Evolutionary conservation across 192 early-diverging fungal genomes (phyloP).

Genomic region (Spizellomyces sp.): DNA sequence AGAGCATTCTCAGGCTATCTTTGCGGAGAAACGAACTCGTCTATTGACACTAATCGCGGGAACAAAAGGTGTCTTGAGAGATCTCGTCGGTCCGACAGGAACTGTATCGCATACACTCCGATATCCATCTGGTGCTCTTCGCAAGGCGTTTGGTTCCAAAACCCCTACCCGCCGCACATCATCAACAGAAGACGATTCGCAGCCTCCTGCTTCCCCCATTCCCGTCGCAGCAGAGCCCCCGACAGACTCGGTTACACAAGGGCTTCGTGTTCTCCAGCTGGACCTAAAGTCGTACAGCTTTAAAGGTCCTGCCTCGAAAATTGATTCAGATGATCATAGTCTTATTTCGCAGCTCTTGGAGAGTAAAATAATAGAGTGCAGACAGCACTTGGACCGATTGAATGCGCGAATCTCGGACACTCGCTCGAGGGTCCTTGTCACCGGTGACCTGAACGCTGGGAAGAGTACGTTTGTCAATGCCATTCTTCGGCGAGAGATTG

Average conservation of each 20-base stretch:
- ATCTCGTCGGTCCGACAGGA: slow-evolving; percentile 57
- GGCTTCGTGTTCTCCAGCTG: slow-evolving; percentile 28
- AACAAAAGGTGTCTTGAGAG: slow-evolving; percentile 66
- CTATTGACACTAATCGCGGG: slow-evolving; percentile 68
- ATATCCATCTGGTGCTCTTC: slow-evolving; percentile 60
- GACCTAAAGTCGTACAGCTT: slow-evolving; percentile 14
- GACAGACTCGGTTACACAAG: not conserved
- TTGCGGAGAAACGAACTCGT: slow-evolving; percentile 72
- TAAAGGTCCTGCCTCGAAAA: slow-evolving; percentile 3
- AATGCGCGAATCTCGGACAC: slow-evolving; percentile 85
- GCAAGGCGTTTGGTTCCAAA: slow-evolving; percentile 12
- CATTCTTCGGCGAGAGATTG: slow-evolving; percentile 82
- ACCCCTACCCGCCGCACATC: not conserved
- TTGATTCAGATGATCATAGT: not conserved
- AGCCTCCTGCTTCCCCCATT: slow-evolving; percentile 5
- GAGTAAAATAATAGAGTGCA: slow-evolving; percentile 25
- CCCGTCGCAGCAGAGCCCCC: slow-evolving; percentile 1
- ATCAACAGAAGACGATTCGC: not conserved
- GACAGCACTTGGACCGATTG: slow-evolving; percentile 74
- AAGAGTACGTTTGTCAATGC: slow-evolving; percentile 98
- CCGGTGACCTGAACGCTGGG: slow-evolving; percentile 97
- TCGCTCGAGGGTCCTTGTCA: slow-evolving; percentile 91
- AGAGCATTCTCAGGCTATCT: slow-evolving; percentile 46
- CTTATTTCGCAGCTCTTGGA: slow-evolving; percentile 34
- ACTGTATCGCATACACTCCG: slow-evolving; percentile 6